Percentiles rank a stretch among this genome's conserved stretches.
These are phyloP conservation scores for Dispira simplex DNA, from an alignment of 192 early-diverging fungal genomes.

Conservation along the genomic window DNA sequence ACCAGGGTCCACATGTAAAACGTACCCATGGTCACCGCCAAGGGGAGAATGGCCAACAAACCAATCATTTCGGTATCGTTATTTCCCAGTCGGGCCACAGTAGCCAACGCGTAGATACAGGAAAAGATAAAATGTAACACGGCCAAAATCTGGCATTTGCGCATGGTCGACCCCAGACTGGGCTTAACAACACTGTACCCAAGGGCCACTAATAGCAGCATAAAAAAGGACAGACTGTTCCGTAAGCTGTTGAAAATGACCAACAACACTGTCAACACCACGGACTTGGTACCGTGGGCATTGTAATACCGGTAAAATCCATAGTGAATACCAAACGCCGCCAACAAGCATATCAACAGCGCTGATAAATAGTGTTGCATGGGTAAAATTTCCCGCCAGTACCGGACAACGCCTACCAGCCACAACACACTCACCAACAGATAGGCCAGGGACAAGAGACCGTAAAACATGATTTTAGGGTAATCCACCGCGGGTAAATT, in stretches of 20 bases:
- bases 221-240: constrained; percentile 89
- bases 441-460: constrained; percentile 57
- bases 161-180: constrained; percentile 81
- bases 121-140: constrained; percentile 76
- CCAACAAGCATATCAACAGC: constrained; percentile 69
- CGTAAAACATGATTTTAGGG: constrained; percentile 82
- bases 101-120: constrained; percentile 69
- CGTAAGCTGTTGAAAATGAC: constrained; percentile 75
- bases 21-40: constrained; percentile 75
- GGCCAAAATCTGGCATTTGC: constrained; percentile 61
- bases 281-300: constrained; percentile 35
- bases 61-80: constrained; percentile 44
- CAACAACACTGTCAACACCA: constrained; percentile 52
- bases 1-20: constrained; percentile 93
- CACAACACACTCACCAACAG: constrained; percentile 56
- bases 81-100: constrained; percentile 55
- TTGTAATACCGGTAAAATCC: constrained; percentile 62
- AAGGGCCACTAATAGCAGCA: constrained; percentile 87
- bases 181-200: constrained; percentile 95
- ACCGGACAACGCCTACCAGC: constrained; percentile 56
- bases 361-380: constrained; percentile 79
- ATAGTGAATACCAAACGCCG: constrained; percentile 90
- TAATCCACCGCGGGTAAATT: constrained; percentile 71
- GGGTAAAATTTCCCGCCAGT: constrained; percentile 80
- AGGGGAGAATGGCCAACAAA: constrained; percentile 68